A percentile compares a stretch with the other conserved stretches of the same genome.
phyloP scores from a whole-genome alignment of 2,329 filamentous ascomycete genomes.

The Neodidymelliopsis sp. region DNA sequence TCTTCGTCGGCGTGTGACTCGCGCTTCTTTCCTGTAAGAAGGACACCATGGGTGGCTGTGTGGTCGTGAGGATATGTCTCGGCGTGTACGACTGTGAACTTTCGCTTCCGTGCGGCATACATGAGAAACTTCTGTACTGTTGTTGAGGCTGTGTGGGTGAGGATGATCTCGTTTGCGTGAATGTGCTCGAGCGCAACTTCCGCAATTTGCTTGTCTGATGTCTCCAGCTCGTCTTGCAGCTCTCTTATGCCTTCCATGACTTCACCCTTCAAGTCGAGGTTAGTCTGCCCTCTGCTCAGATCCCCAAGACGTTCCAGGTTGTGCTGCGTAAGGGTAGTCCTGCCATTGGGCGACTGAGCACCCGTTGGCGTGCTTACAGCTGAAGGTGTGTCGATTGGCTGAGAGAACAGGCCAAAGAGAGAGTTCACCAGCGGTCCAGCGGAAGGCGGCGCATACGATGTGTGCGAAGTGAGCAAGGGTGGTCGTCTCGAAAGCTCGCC shows the following conservation, averaged over 20 bases:
- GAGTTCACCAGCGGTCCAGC: slow-evolving; percentile 67
- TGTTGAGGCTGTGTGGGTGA: slow-evolving; percentile 84
- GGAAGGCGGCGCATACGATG: slow-evolving; percentile 67
- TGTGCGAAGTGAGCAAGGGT: slow-evolving; percentile 67
- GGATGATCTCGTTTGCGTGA: slow-evolving; percentile 88
- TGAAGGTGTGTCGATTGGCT: slow-evolving; percentile 61
- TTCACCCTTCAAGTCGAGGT: slow-evolving; percentile 81
- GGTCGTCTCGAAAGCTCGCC: slow-evolving; percentile 59
- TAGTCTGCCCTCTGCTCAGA: slow-evolving; percentile 50
- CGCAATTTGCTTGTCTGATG: slow-evolving; percentile 93
- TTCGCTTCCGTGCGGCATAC: slow-evolving; percentile 85
- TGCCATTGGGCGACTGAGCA: slow-evolving; percentile 59
- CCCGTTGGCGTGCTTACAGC: slow-evolving; percentile 61
- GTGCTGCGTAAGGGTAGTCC: slow-evolving; percentile 41
- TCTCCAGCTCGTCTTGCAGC: slow-evolving; percentile 92
- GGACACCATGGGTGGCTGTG: slow-evolving; percentile 66
- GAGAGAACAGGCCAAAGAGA: slow-evolving; percentile 87
- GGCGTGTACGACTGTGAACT: slow-evolving; percentile 88
- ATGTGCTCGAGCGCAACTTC: slow-evolving; percentile 89
- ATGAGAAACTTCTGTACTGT: slow-evolving; percentile 91
- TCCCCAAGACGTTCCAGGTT: slow-evolving; percentile 50
- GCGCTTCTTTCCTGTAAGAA: slow-evolving; percentile 62
- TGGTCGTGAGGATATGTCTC: slow-evolving; percentile 76
- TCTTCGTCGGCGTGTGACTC: slow-evolving; percentile 58
- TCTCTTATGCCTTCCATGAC: slow-evolving; percentile 94